A percentile compares a stretch with the other conserved stretches of the same genome.
These are phyloP conservation scores for Ziziphus jujuba DNA, from an alignment of 306 rosid genomes.

Conservation along the genomic window DNA sequence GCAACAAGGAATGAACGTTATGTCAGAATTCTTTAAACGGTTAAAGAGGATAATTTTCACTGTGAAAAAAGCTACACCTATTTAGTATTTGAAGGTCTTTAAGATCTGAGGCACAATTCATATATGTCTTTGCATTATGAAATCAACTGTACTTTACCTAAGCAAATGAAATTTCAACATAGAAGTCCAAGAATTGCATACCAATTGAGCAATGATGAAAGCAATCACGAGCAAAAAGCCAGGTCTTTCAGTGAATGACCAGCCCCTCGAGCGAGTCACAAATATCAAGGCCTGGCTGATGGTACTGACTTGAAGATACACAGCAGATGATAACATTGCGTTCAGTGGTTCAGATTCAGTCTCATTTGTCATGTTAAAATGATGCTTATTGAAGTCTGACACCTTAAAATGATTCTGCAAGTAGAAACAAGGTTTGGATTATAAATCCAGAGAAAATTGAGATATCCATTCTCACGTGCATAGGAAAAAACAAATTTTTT, in stretches of 20 bases:
- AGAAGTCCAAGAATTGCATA: constrained; percentile 18
- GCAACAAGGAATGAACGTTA: too few species aligned
- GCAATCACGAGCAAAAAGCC: constrained; percentile 58
- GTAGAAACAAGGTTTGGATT: constrained; percentile 6
- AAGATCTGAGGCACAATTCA: neutral
- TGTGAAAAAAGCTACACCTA: too few species aligned
- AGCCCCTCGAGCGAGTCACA: constrained; percentile 66
- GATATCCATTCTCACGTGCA: too few species aligned
- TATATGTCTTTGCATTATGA: neutral
- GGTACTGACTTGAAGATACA: constrained; percentile 74
- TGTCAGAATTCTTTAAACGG: too few species aligned
- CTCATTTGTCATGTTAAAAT: neutral
- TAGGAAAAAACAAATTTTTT: too few species aligned
- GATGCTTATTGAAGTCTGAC: constrained; percentile 24
- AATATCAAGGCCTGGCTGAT: constrained; percentile 76
- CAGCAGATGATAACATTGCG: constrained; percentile 50
- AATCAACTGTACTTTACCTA: neutral
- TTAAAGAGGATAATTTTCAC: too few species aligned
- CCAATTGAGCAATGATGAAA: constrained; percentile 70
- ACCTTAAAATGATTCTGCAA: constrained; percentile 48
- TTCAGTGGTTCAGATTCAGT: constrained; percentile 7
- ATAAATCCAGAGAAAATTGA: neutral
- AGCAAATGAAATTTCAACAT: neutral
- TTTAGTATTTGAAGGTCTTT: too few species aligned
- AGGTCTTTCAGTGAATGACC: constrained; percentile 74